A percentile compares a stretch with the other conserved stretches of the same genome.
Conservation (phyloP, 805 yeast genomes). For the Candida odintsovae region DNA sequence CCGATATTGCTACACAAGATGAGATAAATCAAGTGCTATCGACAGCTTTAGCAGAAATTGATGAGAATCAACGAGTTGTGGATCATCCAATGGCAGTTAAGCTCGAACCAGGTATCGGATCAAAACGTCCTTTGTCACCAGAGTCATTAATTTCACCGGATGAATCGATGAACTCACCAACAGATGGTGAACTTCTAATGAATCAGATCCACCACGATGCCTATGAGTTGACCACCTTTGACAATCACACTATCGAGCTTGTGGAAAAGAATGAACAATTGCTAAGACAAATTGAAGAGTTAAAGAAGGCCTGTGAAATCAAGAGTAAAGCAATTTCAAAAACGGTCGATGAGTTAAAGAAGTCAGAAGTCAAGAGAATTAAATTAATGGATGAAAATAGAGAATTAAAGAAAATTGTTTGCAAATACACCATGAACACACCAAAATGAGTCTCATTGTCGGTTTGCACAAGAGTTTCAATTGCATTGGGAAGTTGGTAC, state of each 20-base stretch:
- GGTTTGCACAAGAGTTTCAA: neutral
- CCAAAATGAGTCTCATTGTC: neutral
- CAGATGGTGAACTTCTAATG: neutral
- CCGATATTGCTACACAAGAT: conserved; percentile 17
- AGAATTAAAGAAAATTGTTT: conserved; percentile 25
- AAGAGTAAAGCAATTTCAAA: conserved; percentile 28
- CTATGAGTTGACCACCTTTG: neutral
- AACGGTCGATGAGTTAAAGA: conserved; percentile 27
- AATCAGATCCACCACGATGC: neutral
- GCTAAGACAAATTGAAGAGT: conserved; percentile 13
- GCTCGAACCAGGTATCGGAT: neutral
- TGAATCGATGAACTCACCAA: conserved; percentile 19
- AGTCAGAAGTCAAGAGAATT: conserved; percentile 32
- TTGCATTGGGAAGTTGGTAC: neutral
- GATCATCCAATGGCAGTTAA: neutral
- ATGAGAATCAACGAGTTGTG: conserved; percentile 4
- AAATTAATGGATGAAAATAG: conserved; percentile 32
- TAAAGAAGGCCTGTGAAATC: conserved; percentile 28
- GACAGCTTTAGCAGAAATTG: conserved; percentile 11
- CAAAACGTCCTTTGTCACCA: conserved; percentile 26
- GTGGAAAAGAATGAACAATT: conserved; percentile 1
- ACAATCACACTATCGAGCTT: neutral
- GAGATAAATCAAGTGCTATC: conserved; percentile 25
- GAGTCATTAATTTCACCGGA: conserved; percentile 32
- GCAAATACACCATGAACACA: conserved; percentile 17